Conservation (phyloP, 805 yeast species). For the Candida endomychidarum region DNA sequence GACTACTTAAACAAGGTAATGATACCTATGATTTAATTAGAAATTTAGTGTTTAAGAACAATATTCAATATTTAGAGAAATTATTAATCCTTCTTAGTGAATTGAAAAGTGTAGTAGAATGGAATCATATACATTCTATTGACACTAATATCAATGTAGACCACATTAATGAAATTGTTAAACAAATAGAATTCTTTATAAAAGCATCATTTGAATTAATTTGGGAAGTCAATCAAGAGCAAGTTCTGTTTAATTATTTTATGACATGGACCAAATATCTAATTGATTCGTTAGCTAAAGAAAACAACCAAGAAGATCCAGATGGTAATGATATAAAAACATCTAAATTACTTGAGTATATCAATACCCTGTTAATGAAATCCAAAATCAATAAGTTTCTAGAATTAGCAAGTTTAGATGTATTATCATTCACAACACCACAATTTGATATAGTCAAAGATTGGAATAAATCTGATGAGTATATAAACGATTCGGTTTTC, state of each 20-base stretch:
- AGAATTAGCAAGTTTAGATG: slow-evolving; percentile 5
- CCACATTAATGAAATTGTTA: slow-evolving; percentile 8
- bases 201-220: slow-evolving; percentile 37
- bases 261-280: slow-evolving; percentile 44
- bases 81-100: slow-evolving; percentile 46
- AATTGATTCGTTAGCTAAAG: slow-evolving; percentile 35
- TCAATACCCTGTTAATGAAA: slow-evolving; percentile 22
- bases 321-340: slow-evolving; percentile 17
- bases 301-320: slow-evolving; percentile 31
- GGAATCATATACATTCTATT: slow-evolving; percentile 23
- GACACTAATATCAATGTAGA: slow-evolving; percentile 11
- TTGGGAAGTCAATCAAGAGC: slow-evolving; percentile 47
- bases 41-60: slow-evolving; percentile 45
- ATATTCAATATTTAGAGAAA: slow-evolving; percentile 59
- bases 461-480: background rate
- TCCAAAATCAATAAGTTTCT: slow-evolving; percentile 23
- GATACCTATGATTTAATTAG: slow-evolving; percentile 51
- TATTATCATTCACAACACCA: background rate
- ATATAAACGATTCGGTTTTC: background rate
- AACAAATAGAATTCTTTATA: slow-evolving; percentile 23
- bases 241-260: slow-evolving; percentile 44
- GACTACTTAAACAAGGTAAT: slow-evolving; percentile 53
- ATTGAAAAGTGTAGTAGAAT: slow-evolving; percentile 39
- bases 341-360: slow-evolving; percentile 24
- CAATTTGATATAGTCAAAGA: background rate